Conservation (phyloP, 2,329 filamentous ascomycete species). For the Penicillium rolfsii region DNA sequence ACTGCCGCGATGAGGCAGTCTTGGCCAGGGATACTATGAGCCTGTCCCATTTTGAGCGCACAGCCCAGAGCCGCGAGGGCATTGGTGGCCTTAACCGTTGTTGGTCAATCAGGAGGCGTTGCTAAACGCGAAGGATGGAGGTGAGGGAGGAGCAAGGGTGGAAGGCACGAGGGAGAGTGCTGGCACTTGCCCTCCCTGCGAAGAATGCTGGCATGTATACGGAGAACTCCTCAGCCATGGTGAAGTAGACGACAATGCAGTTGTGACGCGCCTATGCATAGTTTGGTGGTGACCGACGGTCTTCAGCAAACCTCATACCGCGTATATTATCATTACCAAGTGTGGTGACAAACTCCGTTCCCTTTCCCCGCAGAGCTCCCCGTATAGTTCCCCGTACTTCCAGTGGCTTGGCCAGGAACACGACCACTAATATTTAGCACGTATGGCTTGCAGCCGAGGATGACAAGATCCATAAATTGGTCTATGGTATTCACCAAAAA, state of each 20-base stretch:
- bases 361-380: neutral
- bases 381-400: conserved; percentile 6
- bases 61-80: neutral
- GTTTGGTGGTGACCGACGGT: neutral
- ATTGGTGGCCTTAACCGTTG: neutral
- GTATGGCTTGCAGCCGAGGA: conserved; percentile 1
- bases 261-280: neutral
- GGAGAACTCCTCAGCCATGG: no score
- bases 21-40: conserved; percentile 22
- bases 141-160: neutral
- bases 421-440: neutral
- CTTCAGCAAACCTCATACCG: no score
- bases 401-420: neutral
- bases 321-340: neutral
- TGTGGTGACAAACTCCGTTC: neutral
- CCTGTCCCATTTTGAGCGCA: conserved; percentile 22
- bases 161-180: neutral
- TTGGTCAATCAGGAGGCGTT: neutral
- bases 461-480: neutral
- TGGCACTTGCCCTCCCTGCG: neutral
- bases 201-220: neutral
- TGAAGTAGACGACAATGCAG: neutral
- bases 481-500: neutral
- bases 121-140: neutral
- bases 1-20: conserved; percentile 30